Evolutionary conservation across 805 yeast species (phyloP), one percentile per base, ranked within the genome.

Genomic region (Blastobotrys mokoenaii): DNA sequence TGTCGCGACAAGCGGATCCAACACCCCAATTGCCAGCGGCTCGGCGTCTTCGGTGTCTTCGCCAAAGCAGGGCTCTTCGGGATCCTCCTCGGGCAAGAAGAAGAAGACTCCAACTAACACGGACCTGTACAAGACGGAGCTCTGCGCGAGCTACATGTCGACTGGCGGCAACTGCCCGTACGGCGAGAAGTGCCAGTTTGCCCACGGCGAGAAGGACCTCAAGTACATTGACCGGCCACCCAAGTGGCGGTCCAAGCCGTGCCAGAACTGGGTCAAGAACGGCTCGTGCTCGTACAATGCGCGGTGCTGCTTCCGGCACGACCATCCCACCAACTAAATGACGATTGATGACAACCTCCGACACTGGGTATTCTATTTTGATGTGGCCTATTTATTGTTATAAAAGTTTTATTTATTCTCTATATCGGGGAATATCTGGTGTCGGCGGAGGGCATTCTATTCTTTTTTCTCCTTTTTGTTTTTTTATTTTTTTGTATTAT

Each of bases 181-280:
- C 61, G 95, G 95, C 1, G 73, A 76, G 52, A 88, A 88, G 68
- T 88, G 97, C 63, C 96, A 88, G 67, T 88, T 88, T 72, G 96
- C 96, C 4, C 97, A 88, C 60, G 96, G 97, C 15, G 71, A 75
- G 34, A 67, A 73, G 45, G 96, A 88, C 63, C 69, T 88, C 55
- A 85, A 85, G 62, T 54, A 64, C 10, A 80, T 86, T 38, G 81
- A 79, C 49, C 73, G 90, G 49, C 81, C 88, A 9, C 77, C 80
- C 45, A 88, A 87, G 59, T 88, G 90, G 83, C 79, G 95, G 60
- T 84, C 95, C 11, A 88, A 88, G 67, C 84, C 89, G 12, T 88
- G 97, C 68, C 82, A 80, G 51, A 88, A 88, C 62, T 88, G 96
- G 95, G 59, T 78, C 17, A 82, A 80, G 58, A 74, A 73, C 38